These are phyloP conservation scores for Solanum medicagineum DNA, from an alignment of 257 asterid species.

Conservation along the genomic window DNA sequence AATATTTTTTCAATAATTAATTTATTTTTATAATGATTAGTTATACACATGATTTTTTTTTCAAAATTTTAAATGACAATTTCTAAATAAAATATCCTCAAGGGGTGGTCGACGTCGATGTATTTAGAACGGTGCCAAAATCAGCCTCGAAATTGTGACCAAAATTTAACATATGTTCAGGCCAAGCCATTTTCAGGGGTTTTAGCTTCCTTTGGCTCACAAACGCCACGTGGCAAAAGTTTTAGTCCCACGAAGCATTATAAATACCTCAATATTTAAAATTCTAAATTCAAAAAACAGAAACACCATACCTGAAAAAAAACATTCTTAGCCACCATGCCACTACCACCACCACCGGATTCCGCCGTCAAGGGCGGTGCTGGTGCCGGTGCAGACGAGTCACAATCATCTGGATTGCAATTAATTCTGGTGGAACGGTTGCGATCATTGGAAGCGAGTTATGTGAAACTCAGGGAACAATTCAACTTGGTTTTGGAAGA, in stretches of 20 bases:
- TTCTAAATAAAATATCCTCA: too few species aligned
- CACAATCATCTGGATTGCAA: background rate
- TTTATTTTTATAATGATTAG: too few species aligned
- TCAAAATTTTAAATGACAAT: too few species aligned
- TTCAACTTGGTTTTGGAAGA: constrained; percentile 23
- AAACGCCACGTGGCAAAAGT: background rate
- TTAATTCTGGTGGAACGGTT: constrained; percentile 17
- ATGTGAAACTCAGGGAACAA: constrained; percentile 30
- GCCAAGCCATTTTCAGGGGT: background rate
- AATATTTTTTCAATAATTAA: too few species aligned
- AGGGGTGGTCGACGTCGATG: background rate
- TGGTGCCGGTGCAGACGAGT: background rate
- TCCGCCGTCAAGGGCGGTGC: constrained; percentile 33
- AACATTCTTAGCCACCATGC: background rate
- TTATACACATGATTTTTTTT: too few species aligned
- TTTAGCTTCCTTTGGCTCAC: background rate
- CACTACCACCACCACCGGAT: background rate
- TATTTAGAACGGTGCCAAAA: background rate
- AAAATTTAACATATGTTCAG: background rate
- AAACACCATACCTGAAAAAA: background rate
- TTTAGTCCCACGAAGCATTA: background rate
- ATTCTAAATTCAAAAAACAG: background rate
- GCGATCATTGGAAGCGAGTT: constrained; percentile 39
- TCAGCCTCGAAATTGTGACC: background rate
- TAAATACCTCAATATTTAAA: background rate